Percentiles rank a stretch among this genome's conserved stretches.
Conservation (phyloP, 2,329 filamentous ascomycete genomes). For the Phyllosticta ampelicida region DNA sequence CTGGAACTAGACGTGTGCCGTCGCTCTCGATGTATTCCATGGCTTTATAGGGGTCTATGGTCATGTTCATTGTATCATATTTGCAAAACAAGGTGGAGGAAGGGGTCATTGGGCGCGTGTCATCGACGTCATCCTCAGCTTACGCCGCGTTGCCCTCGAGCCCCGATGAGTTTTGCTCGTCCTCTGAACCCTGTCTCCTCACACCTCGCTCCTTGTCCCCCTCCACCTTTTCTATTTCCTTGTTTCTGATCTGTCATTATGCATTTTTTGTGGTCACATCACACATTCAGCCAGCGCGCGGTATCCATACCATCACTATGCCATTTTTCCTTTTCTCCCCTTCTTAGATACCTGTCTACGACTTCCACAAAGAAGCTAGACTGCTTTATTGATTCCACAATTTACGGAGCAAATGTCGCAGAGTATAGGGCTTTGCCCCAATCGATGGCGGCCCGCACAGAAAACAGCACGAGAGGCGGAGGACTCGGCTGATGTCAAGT, state of each 20-base stretch:
- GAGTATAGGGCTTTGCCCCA: background rate
- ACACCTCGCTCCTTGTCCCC: conserved; percentile 6
- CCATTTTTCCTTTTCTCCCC: conserved; percentile 20
- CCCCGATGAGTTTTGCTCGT: background rate
- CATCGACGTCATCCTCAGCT: background rate
- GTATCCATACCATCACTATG: conserved; percentile 16
- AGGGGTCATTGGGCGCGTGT: background rate
- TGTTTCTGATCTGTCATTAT: conserved; percentile 28
- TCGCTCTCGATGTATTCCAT: background rate
- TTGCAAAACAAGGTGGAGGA: conserved; percentile 4
- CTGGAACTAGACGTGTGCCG: conserved; percentile 57
- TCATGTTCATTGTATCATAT: conserved; percentile 23
- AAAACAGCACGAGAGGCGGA: background rate
- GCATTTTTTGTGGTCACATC: conserved; percentile 11
- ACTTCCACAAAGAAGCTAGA: conserved; percentile 12
- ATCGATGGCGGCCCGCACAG: background rate
- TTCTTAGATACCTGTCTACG: conserved; percentile 34
- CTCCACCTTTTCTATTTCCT: conserved; percentile 15
- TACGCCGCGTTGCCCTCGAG: background rate
- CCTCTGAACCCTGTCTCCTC: background rate
- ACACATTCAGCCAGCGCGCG: conserved; percentile 13
- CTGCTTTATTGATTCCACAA: conserved; percentile 8
- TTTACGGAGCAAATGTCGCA: conserved; percentile 1
- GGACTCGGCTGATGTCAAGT: background rate
- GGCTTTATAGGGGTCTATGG: conserved; percentile 11